Base-by-base conservation (phyloP, 148 eudicot species). In the Dianthus caryophyllus region DNA sequence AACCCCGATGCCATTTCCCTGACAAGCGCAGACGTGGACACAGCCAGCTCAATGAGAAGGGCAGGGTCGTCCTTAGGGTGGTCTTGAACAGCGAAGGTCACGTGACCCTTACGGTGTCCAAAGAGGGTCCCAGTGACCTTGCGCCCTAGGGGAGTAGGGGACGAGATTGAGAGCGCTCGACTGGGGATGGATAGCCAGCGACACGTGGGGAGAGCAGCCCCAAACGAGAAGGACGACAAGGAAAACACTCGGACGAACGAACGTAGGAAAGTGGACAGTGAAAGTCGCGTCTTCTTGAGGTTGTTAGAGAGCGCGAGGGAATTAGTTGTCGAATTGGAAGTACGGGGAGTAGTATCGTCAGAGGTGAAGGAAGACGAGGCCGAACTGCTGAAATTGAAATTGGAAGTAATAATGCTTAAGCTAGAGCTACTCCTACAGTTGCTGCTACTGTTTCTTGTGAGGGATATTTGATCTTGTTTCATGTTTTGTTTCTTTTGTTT, bases 1-100 rank as follows among this genome's bases (percentile, higher is more conserved):
- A 87, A 54, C 48, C 97, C 97, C 0, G 96, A 88, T 0, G 96
- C 84, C 97, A 91, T 91, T 38, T 88, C 96, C 29, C 80, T 79
- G 1, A 88, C 93, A 0, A 91, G 73, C 1, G 81, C 43, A 0
- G 91, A 71, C 0, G 97, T 91, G 16, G 96, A 80, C 39, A 80
- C 22, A 0, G 92, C 87, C 0, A 91, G 77, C 61, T 91, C 90
- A 22, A 91, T 70, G 0, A 91, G 26, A 0, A 88, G 41, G 5
- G 81, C 82, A 0, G 97, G 96, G 14, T 75, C 87, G 1, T 85
- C 75, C 18, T 76, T 55, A 0, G 97, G 84, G 54, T 82, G 78
- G 46, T 73, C 79, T 12, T 91, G 97, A 4, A 91, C 85, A 1
- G 91, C 88, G 61, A 91, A 91, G 73, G 77, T 84, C 64, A 91